Conservation (phyloP, 148 eudicot genomes). For the Camellia japonica region DNA sequence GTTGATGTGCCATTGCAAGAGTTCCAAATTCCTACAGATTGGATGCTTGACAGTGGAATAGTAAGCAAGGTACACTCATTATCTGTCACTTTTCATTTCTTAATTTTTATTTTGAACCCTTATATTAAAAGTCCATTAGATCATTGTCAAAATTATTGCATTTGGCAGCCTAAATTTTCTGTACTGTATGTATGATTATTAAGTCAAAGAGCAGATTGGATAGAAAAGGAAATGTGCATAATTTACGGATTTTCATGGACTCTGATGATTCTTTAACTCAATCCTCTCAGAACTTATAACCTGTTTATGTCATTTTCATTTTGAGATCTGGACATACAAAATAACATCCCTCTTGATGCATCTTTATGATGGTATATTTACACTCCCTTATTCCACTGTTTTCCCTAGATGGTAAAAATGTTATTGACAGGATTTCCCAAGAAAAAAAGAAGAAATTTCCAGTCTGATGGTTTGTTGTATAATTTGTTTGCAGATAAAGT, state of each 20-base stretch:
- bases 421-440: too few relatives aligned
- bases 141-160: background rate
- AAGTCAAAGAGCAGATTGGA: background rate
- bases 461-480: too few relatives aligned
- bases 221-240: background rate
- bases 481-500: constrained; percentile 49
- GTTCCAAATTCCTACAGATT: constrained; percentile 69
- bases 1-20: constrained; percentile 59
- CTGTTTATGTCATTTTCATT: background rate
- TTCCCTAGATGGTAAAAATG: too few relatives aligned
- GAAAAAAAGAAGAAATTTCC: too few relatives aligned
- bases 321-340: background rate
- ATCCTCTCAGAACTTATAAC: background rate
- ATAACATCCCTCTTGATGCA: too few relatives aligned
- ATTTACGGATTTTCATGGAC: background rate
- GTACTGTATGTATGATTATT: background rate
- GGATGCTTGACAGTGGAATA: constrained; percentile 86
- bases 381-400: background rate
- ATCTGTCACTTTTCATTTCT: background rate
- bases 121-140: background rate
- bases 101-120: background rate
- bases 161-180: background rate
- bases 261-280: background rate
- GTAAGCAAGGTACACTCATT: constrained; percentile 58
- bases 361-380: background rate